Conservation (phyloP, 345 rosid genomes). For the Citrus glauca region DNA sequence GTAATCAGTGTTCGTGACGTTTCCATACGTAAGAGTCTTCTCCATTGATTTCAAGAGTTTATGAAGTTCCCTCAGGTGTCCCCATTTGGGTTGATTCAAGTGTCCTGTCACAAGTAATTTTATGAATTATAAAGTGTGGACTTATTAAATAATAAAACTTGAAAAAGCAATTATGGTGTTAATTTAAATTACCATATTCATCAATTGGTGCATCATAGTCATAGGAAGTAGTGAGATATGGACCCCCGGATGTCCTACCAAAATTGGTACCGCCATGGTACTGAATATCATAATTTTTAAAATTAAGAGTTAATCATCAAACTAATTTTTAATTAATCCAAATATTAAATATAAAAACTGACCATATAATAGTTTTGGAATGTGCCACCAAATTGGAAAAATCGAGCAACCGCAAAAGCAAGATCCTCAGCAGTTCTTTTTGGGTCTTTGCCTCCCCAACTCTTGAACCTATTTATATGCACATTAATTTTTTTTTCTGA, state of each 20-base stretch:
- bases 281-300: conserved; percentile 13
- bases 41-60: conserved; percentile 47
- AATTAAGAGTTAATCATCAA: neutral
- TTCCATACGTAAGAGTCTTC: conserved; percentile 50
- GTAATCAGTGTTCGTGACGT: conserved; percentile 26
- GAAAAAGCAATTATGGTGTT: neutral
- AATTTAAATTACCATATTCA: conserved; percentile 39
- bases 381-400: conserved; percentile 54
- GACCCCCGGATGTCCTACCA: conserved; percentile 61
- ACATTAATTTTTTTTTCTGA: too few species aligned
- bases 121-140: too few species aligned
- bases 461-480: conserved; percentile 36
- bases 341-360: neutral
- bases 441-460: conserved; percentile 53
- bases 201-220: conserved; percentile 62
- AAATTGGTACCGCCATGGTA: conserved; percentile 76
- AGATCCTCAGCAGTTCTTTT: conserved; percentile 60
- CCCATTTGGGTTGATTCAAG: conserved; percentile 76
- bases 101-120: conserved; percentile 31
- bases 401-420: conserved; percentile 53
- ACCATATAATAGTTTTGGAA: conserved; percentile 75
- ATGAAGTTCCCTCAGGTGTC: conserved; percentile 72
- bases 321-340: neutral
- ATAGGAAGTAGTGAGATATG: conserved; percentile 58
- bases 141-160: too few species aligned